A percentile compares a stretch with the other conserved stretches of the same genome.
These are phyloP conservation scores for Mycena belliarum DNA, from an alignment of 768 basidiomycete genomes.

Conservation along the genomic window DNA sequence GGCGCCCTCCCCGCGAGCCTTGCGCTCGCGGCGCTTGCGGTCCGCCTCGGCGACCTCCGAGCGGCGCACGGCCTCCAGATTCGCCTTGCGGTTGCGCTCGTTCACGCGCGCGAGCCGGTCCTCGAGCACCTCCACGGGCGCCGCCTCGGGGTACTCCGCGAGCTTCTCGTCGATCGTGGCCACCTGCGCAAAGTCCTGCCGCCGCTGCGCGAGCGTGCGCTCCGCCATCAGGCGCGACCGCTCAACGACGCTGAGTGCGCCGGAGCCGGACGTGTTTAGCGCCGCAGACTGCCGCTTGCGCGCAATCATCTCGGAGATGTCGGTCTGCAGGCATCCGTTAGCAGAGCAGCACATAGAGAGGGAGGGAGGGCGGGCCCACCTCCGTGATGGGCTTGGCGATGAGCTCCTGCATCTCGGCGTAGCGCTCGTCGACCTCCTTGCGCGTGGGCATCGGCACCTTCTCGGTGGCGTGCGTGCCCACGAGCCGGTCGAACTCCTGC, in stretches of 20 bases:
- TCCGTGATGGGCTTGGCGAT: constrained; percentile 72
- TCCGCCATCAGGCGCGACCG: constrained; percentile 68
- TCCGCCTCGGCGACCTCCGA: constrained; percentile 74
- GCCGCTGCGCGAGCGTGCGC: constrained; percentile 71
- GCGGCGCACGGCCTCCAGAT: constrained; percentile 75
- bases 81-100: constrained; percentile 86
- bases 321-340: constrained; percentile 32
- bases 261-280: constrained; percentile 33
- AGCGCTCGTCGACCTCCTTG: constrained; percentile 65
- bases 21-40: constrained; percentile 69
- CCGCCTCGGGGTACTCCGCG: constrained; percentile 43
- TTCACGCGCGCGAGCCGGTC: constrained; percentile 80
- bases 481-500: constrained; percentile 64
- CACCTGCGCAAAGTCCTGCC: constrained; percentile 69
- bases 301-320: constrained; percentile 76
- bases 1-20: constrained; percentile 33
- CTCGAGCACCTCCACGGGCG: constrained; percentile 26
- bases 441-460: constrained; percentile 71
- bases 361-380: constrained; percentile 46
- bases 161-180: constrained; percentile 64
- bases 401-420: constrained; percentile 59
- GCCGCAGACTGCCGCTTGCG: constrained; percentile 50
- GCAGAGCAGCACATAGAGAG: too few species aligned
- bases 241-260: constrained; percentile 42
- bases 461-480: constrained; percentile 43